phyloP scores from a whole-genome alignment of 495 filamentous ascomycete species.

The Penicillium longicatenatum region DNA sequence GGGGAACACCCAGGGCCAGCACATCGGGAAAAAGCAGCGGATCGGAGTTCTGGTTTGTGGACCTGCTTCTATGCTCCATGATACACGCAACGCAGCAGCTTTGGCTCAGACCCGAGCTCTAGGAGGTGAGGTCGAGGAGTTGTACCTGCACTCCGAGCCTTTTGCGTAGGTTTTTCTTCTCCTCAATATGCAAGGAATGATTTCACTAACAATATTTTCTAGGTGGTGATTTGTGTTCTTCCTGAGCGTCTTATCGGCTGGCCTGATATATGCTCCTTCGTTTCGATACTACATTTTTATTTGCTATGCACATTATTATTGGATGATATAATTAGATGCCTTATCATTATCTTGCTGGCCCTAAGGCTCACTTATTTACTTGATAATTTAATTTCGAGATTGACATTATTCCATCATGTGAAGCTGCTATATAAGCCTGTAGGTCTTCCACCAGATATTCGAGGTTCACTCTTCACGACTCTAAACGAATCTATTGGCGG shows the following conservation, averaged over 20 bases:
- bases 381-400: background rate
- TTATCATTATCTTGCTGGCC: background rate
- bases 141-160: slow-evolving; percentile 55
- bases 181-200: background rate
- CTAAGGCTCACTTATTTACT: background rate
- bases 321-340: background rate
- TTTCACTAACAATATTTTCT: background rate
- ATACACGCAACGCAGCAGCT: slow-evolving; percentile 52
- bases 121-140: slow-evolving; percentile 42
- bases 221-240: background rate
- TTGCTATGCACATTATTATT: slow-evolving; percentile 1
- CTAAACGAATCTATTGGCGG: too few species aligned
- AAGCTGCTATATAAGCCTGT: too few species aligned
- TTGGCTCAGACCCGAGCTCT: slow-evolving; percentile 43
- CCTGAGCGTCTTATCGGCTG: slow-evolving; percentile 2
- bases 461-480: too few species aligned
- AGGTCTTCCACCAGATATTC: too few species aligned
- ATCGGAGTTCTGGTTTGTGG: slow-evolving; percentile 54
- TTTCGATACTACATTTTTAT: background rate
- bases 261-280: slow-evolving; percentile 4
- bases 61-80: slow-evolving; percentile 50
- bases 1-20: slow-evolving; percentile 13
- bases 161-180: slow-evolving; percentile 44
- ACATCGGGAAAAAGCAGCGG: slow-evolving; percentile 22
- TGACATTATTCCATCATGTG: too few species aligned